Evolutionary conservation across 352 stramenopile genomes (phyloP).

Genomic region (Globisporangium nodosum): DNA sequence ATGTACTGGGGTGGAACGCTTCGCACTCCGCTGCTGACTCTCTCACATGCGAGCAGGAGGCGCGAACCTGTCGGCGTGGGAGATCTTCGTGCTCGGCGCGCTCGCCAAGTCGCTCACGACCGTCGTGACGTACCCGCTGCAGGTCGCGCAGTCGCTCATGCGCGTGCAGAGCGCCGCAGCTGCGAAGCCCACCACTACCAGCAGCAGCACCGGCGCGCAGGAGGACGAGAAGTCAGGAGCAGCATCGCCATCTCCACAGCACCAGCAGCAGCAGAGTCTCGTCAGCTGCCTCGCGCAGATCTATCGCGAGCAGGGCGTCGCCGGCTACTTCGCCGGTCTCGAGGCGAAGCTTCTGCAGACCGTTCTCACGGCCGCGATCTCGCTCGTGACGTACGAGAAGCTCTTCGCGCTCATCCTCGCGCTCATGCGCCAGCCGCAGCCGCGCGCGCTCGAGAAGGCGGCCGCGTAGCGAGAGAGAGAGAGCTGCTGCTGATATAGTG

Average conservation of each 20-base stretch:
- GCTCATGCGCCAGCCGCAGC: constrained; percentile 31
- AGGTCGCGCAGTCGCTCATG: constrained; percentile 91
- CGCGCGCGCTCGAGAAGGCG: constrained; percentile 30
- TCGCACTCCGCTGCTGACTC: not conserved
- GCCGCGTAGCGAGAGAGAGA: constrained; percentile 21
- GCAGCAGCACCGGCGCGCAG: not conserved
- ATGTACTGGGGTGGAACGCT: not conserved
- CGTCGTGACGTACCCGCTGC: constrained; percentile 91
- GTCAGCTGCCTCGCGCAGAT: constrained; percentile 49
- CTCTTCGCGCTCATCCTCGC: constrained; percentile 60
- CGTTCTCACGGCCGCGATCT: constrained; percentile 90
- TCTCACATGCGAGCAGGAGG: not conserved
- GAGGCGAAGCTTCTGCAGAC: constrained; percentile 93
- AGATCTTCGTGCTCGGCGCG: constrained; percentile 91
- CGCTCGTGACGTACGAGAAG: constrained; percentile 93
- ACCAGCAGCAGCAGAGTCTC: constrained; percentile 6
- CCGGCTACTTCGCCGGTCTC: constrained; percentile 87
- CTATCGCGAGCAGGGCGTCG: constrained; percentile 56
- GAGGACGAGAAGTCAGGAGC: not conserved
- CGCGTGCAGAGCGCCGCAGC: constrained; percentile 43
- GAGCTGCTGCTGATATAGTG: not conserved
- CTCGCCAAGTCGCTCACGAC: constrained; percentile 92
- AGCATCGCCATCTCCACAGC: not conserved
- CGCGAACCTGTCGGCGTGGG: constrained; percentile 47
- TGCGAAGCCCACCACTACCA: constrained; percentile 7